phyloP scores from a whole-genome alignment of 306 rosid genomes.

The Fragaria nilgerrensis region DNA sequence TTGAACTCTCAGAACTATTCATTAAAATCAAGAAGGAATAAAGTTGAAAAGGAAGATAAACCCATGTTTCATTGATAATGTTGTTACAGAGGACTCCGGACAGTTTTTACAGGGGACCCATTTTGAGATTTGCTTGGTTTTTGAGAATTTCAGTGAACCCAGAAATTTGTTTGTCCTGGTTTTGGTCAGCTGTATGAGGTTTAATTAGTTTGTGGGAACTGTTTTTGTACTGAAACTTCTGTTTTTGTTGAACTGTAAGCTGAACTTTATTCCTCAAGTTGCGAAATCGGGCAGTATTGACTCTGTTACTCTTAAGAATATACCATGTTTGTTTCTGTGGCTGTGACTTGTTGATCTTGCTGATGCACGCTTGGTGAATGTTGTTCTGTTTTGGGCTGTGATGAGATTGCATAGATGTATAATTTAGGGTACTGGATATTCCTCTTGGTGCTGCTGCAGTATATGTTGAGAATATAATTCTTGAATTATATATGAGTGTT shows the following conservation, averaged over 20 bases:
- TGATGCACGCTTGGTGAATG: constrained; percentile 7
- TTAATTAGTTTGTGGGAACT: constrained; percentile 20
- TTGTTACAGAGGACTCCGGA: constrained; percentile 43
- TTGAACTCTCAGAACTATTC: constrained; percentile 14
- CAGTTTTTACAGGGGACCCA: constrained; percentile 38
- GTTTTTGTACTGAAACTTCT: constrained; percentile 20
- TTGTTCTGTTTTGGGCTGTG: not conserved
- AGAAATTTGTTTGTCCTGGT: constrained; percentile 23
- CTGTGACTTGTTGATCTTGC: constrained; percentile 10
- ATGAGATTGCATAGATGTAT: not conserved
- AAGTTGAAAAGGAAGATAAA: not conserved
- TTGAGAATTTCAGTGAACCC: constrained; percentile 30
- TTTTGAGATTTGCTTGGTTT: constrained; percentile 21
- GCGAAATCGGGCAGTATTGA: constrained; percentile 16
- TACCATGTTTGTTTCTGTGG: constrained; percentile 13
- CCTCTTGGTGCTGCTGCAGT: not conserved
- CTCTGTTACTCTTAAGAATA: constrained; percentile 15
- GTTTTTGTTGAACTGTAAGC: constrained; percentile 20
- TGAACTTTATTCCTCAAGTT: constrained; percentile 28
- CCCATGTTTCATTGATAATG: constrained; percentile 11
- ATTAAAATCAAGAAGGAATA: not conserved
- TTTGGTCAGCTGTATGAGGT: constrained; percentile 37
- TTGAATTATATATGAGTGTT: constrained; percentile 8
- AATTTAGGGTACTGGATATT: not conserved
- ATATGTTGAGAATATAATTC: not conserved